Percentiles rank a stretch among this genome's conserved stretches.
Evolutionary conservation across 495 filamentous ascomycete species (phyloP).

Genomic region (Penicillium lagena): DNA sequence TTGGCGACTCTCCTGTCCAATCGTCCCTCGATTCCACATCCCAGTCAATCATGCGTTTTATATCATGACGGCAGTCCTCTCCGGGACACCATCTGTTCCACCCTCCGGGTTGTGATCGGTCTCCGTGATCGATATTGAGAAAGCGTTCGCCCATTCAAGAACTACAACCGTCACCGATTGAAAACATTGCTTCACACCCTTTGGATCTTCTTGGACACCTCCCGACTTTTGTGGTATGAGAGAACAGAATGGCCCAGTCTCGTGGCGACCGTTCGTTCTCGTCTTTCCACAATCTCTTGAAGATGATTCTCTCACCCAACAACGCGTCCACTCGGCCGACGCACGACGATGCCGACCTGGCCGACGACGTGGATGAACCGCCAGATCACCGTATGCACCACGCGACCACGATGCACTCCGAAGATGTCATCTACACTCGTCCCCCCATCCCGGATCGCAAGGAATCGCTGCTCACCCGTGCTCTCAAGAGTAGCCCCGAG

Average conservation of each 20-base stretch:
- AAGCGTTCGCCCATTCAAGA: constrained; percentile 11
- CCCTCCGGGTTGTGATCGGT: constrained; percentile 25
- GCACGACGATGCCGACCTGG: constrained; percentile 37
- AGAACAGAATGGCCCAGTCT: constrained; percentile 32
- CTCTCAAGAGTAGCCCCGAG: constrained; percentile 61
- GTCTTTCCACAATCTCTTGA: constrained; percentile 34
- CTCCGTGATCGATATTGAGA: constrained; percentile 29
- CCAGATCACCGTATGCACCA: constrained; percentile 29
- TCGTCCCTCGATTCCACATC: constrained; percentile 11
- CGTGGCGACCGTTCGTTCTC: constrained; percentile 34
- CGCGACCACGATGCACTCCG: constrained; percentile 18
- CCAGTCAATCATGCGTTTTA: constrained; percentile 33
- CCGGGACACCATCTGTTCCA: constrained; percentile 23
- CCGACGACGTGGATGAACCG: constrained; percentile 49
- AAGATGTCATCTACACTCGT: constrained; percentile 26
- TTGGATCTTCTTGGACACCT: neutral
- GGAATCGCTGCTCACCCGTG: constrained; percentile 74
- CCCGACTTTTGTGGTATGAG: neutral
- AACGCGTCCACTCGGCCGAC: constrained; percentile 27
- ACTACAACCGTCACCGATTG: too few species aligned
- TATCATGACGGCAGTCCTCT: constrained; percentile 43
- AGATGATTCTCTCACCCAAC: constrained; percentile 40
- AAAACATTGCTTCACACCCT: neutral
- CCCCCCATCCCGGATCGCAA: constrained; percentile 42
- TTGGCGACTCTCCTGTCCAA: constrained; percentile 15